Base-by-base conservation (phyloP, 148 eudicot genomes). In the Vaccinium vitisidaea region DNA sequence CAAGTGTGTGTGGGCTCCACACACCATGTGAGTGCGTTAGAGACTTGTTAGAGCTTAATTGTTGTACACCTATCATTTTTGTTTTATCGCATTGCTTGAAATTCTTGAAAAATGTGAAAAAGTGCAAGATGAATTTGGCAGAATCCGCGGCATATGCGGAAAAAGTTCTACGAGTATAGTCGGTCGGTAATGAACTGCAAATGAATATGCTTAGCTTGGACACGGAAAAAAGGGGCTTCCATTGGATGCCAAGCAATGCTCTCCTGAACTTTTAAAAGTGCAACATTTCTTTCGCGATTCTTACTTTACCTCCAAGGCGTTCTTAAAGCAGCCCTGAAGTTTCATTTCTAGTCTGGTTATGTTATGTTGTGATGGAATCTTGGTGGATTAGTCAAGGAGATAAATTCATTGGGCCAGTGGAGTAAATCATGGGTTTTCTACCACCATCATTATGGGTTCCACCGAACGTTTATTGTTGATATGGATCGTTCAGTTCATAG, bases 241-340 rank as follows among this genome's bases (percentile, higher is more conserved):
- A 27, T 69, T 23, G 71, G 71, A 65, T 23, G 71, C 71, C 71
- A 65, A 65, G 71, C 71, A 8, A 65, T 65, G 30, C 71, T 65
- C 71, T 65, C 32, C 3, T 65, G 71, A 65, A 23, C 74, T 69
- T 69, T 67, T 67, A 27, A 67, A 67, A 25, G 18, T 13, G 74
- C 8, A 27, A 69, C 18, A 69, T 39, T 69, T 69, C 74, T 30
- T 69, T 69, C 14, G 18, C 18, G 74, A 27, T 69, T 27, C 74
- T 69, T 69, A 30, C 74, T 69, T 69, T 69, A 30, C 74, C 74
- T 69, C 39, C 74, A 69, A 69, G 74, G 74, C 30, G 39, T 69
- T 27, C 74, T 30, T 12, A 69, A 69, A 69, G 43, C 39, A 69
- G 39, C 73, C 73, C 32, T 10, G 73, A 67, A 63, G 30, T 9